phyloP scores from a whole-genome alignment of 2,329 filamentous ascomycete species.

The Talaromyces pinophilus region DNA sequence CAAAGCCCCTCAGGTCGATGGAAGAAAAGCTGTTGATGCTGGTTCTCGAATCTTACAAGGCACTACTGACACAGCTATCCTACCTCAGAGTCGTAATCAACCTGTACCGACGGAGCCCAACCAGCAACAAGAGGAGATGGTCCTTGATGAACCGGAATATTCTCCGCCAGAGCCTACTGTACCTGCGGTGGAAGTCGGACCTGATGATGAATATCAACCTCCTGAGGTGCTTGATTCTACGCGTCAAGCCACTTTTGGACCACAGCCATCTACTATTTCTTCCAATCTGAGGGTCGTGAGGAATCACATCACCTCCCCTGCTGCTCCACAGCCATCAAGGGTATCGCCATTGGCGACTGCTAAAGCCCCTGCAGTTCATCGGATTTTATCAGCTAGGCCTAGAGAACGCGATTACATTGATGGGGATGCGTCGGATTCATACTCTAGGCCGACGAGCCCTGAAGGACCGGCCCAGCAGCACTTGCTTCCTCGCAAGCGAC shows the following conservation, averaged over 20 bases:
- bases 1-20: neutral
- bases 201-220: constrained; percentile 31
- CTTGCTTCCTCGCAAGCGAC: constrained; percentile 55
- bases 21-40: constrained; percentile 8
- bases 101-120: constrained; percentile 3
- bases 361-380: constrained; percentile 56
- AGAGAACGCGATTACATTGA: constrained; percentile 43
- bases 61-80: constrained; percentile 24
- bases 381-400: constrained; percentile 38
- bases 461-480: constrained; percentile 40
- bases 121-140: constrained; percentile 15
- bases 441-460: constrained; percentile 49
- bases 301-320: constrained; percentile 70
- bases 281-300: constrained; percentile 65
- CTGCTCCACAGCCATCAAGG: constrained; percentile 74
- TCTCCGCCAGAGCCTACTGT: constrained; percentile 49
- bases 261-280: constrained; percentile 41
- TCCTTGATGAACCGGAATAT: constrained; percentile 50
- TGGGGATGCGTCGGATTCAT: constrained; percentile 31
- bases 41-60: constrained; percentile 18
- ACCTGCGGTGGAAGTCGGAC: constrained; percentile 33
- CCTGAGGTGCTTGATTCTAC: constrained; percentile 38
- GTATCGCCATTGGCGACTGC: constrained; percentile 59
- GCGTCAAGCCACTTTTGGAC: constrained; percentile 44
- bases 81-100: constrained; percentile 25